Evolutionary conservation across 2,329 filamentous ascomycete species (phyloP).

Genomic region (Aspergillus sp.): DNA sequence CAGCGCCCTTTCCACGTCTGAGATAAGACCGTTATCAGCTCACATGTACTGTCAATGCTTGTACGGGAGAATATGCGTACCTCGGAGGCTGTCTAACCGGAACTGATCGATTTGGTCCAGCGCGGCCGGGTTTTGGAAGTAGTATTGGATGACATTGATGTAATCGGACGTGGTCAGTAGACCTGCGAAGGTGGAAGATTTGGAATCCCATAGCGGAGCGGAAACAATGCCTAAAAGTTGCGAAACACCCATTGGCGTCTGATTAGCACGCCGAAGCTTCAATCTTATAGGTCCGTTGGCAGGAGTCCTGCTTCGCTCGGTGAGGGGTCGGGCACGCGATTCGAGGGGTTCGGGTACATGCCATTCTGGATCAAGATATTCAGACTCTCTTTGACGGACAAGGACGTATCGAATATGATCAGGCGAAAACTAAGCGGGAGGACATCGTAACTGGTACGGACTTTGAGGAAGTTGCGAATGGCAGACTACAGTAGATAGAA

Average conservation of each 20-base stretch:
- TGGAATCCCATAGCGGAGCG: conserved; percentile 94
- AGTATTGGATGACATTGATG: conserved; percentile 98
- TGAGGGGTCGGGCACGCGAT: background rate
- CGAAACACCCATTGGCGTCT: conserved; percentile 15
- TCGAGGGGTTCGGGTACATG: conserved; percentile 42
- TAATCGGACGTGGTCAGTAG: conserved; percentile 95
- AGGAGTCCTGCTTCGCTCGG: background rate
- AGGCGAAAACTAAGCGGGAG: conserved; percentile 93
- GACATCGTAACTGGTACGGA: conserved; percentile 96
- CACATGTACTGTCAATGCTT: background rate
- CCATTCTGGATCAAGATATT: conserved; percentile 95
- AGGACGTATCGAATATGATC: conserved; percentile 90
- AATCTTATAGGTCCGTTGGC: background rate
- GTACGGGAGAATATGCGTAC: conserved; percentile 49
- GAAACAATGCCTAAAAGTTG: conserved; percentile 80
- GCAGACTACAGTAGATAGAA: conserved; percentile 61
- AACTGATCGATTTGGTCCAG: conserved; percentile 91
- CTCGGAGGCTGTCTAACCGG: conserved; percentile 83
- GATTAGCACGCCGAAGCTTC: conserved; percentile 19
- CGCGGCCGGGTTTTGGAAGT: conserved; percentile 93
- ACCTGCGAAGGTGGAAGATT: conserved; percentile 87
- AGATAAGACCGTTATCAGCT: conserved; percentile 3
- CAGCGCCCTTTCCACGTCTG: conserved; percentile 94
- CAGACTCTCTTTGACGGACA: conserved; percentile 95
- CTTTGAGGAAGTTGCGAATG: conserved; percentile 92